phyloP scores from a whole-genome alignment of 2,329 filamentous ascomycete species.

The Pyrenochaeta sp. region DNA sequence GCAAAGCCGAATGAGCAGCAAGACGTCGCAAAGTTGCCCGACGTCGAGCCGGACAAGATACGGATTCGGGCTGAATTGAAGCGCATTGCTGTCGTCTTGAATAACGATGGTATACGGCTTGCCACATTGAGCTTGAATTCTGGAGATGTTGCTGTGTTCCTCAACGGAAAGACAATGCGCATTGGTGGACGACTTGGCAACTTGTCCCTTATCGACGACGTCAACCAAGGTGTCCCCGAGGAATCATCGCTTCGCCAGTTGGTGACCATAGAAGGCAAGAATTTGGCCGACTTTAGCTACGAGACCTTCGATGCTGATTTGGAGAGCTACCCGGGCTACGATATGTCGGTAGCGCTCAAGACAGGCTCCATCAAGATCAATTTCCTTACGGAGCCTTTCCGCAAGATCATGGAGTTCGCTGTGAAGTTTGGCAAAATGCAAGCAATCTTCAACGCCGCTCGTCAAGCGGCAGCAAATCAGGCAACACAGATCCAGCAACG shows the following conservation, averaged over 20 bases:
- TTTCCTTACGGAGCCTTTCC: slow-evolving; percentile 95
- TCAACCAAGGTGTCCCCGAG: slow-evolving; percentile 87
- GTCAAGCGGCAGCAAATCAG: slow-evolving; percentile 92
- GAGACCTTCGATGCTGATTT: slow-evolving; percentile 87
- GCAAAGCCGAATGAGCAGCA: slow-evolving; percentile 42
- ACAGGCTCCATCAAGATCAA: slow-evolving; percentile 97
- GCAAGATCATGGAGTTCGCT: slow-evolving; percentile 96
- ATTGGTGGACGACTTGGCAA: slow-evolving; percentile 88
- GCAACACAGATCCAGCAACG: slow-evolving; percentile 93
- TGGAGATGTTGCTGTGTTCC: slow-evolving; percentile 88
- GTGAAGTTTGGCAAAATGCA: slow-evolving; percentile 99
- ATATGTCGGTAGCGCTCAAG: slow-evolving; percentile 87
- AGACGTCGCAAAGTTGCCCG: slow-evolving; percentile 46
- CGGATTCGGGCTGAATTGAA: slow-evolving; percentile 93
- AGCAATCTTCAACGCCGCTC: slow-evolving; percentile 95
- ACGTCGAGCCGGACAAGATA: slow-evolving; percentile 74
- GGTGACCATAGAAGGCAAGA: slow-evolving; percentile 93
- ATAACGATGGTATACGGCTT: slow-evolving; percentile 95
- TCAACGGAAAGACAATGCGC: slow-evolving; percentile 85
- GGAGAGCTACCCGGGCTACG: slow-evolving; percentile 88
- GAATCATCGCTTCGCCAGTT: slow-evolving; percentile 84
- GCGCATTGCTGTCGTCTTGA: slow-evolving; percentile 91
- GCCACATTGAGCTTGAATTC: slow-evolving; percentile 93
- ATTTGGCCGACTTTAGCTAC: slow-evolving; percentile 96
- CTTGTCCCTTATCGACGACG: slow-evolving; percentile 87